Base-by-base conservation (phyloP, 345 rosid species). In the Tarenaya hassleriana region DNA sequence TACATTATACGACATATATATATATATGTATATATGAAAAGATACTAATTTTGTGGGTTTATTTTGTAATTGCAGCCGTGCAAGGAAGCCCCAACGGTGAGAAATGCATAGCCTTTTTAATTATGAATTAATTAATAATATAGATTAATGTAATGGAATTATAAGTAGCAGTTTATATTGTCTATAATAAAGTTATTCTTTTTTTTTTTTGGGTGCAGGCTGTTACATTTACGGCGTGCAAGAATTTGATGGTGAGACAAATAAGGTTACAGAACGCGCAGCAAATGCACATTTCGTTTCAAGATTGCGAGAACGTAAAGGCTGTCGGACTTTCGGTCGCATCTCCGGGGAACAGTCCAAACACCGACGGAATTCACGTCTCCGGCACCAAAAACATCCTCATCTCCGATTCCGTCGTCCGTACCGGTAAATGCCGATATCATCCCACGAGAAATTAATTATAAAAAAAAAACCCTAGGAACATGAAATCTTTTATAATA, bases 301-400 rank as follows among this genome's bases (percentile, higher is more conserved):
- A 77, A 27, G 56, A 75, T 8, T 80, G 95, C 35, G 3, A 53
- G 0, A 80, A 87, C 41, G 96, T 84, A 0, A 64, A 57, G 42
- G 92, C 77, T 16, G 52, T 60, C 50, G 69, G 77, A 43, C 80
- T 91, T 40, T 20, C 39, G 29, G 77, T 91, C 13, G 64, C 50
- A 9, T 79, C 96, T 15, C 96, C 98, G 0, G 81, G 52, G 7
- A 39, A 75, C 3, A 92, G 98, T 62, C 98, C 95, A 6, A 92
- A 92, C 61, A 91, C 98, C 0, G 98, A 91, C 45, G 98, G 98
- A 0, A 82, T 91, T 61, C 96, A 91, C 52, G 85, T 92, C 35
- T 70, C 75, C 1, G 77, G 59, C 34, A 76, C 95, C 32, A 68
- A 65, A n/a, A 80, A 79, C 61, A 70, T 92, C 56, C 67, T 66